Conservation (phyloP, 495 filamentous ascomycete species). For the Penicillium manginii region DNA sequence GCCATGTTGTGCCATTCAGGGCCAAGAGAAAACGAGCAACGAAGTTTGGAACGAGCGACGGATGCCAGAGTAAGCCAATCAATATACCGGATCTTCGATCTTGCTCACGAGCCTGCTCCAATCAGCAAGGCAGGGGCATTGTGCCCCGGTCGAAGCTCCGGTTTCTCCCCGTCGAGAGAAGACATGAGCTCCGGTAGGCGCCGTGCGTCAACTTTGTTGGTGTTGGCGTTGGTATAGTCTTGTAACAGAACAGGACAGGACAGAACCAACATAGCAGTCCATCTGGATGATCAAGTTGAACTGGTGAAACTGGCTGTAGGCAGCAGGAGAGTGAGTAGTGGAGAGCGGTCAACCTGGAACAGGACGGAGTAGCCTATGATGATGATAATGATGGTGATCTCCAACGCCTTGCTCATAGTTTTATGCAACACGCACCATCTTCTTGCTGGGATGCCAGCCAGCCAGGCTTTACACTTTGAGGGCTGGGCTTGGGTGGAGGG, state of each 20-base stretch:
- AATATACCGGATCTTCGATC: conserved; percentile 10
- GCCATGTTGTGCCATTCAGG: conserved; percentile 2
- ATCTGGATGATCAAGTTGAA: no score
- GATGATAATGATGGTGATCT: neutral
- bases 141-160: conserved; percentile 10
- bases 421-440: neutral
- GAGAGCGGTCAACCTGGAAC: no score
- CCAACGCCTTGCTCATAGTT: neutral
- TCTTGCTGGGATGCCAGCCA: neutral
- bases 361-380: no score
- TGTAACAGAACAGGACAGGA: neutral
- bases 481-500: neutral
- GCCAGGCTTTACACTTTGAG: neutral
- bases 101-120: conserved; percentile 10
- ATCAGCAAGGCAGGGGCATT: conserved; percentile 18
- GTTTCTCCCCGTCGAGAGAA: conserved; percentile 10
- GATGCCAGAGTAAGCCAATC: conserved; percentile 15
- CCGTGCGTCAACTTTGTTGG: neutral
- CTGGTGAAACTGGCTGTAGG: no score
- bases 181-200: neutral
- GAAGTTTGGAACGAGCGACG: neutral
- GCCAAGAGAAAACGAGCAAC: neutral
- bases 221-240: neutral
- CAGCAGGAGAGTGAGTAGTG: no score
- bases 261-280: no score